Evolutionary conservation across 129 eudicot genomes (phyloP).

Genomic region (Centella asiatica): DNA sequence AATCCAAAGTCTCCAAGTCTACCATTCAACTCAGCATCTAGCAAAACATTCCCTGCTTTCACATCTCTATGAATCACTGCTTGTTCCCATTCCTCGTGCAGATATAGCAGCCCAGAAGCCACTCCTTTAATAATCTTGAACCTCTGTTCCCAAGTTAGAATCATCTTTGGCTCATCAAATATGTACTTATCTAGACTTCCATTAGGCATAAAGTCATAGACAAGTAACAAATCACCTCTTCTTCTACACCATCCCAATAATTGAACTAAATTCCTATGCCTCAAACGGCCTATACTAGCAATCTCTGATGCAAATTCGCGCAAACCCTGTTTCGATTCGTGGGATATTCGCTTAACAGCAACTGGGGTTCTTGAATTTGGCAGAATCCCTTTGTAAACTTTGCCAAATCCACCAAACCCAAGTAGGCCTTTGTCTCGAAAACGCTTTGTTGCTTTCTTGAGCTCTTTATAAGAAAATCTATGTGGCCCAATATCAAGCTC

Average conservation of each 20-base stretch:
- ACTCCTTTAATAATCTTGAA: conserved; percentile 73
- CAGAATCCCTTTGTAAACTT: conserved; percentile 68
- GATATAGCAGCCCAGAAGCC: conserved; percentile 60
- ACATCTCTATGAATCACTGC: conserved; percentile 81
- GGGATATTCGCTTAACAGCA: conserved; percentile 65
- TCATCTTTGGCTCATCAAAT: conserved; percentile 36
- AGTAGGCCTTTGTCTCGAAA: conserved; percentile 58
- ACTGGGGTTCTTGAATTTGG: conserved; percentile 42
- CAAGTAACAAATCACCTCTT: conserved; percentile 56
- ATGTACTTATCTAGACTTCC: conserved; percentile 76
- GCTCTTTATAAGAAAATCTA: conserved; percentile 61
- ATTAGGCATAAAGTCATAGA: conserved; percentile 82
- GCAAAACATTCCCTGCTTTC: conserved; percentile 73
- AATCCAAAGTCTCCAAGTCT: conserved; percentile 75
- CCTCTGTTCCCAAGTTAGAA: conserved; percentile 67
- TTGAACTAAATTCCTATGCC: conserved; percentile 69
- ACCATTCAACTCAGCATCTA: conserved; percentile 60
- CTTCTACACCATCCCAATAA: conserved; percentile 79
- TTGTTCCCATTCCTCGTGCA: conserved; percentile 91
- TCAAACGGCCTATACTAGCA: conserved; percentile 58
- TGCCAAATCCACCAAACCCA: conserved; percentile 87
- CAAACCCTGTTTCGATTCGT: conserved; percentile 62
- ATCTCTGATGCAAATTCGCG: conserved; percentile 61
- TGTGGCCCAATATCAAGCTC: conserved; percentile 78
- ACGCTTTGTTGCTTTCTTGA: conserved; percentile 65